Percentiles rank a stretch among this genome's conserved stretches.
Evolutionary conservation across 1,284 basidiomycete species (phyloP).

Genomic region (Afroboletus lepidellus): DNA sequence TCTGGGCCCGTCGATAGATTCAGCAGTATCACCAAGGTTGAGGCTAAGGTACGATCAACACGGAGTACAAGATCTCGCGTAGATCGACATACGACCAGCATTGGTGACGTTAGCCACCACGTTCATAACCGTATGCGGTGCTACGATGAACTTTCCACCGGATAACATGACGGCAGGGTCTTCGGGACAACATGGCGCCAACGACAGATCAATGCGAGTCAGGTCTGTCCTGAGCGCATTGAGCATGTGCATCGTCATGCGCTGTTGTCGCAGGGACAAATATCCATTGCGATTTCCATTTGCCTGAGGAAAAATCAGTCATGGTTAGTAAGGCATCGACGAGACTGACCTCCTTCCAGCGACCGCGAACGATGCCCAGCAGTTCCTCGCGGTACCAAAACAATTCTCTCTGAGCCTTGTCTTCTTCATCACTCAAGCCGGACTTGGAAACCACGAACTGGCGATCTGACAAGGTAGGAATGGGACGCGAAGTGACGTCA

Average conservation of each 20-base stretch:
- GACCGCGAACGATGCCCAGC: constrained; percentile 63
- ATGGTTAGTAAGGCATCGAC: not conserved
- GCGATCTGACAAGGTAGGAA: constrained; percentile 84
- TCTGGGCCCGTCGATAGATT: constrained; percentile 55
- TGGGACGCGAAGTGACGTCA: constrained; percentile 58
- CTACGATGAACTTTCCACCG: constrained; percentile 46
- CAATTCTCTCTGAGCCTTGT: constrained; percentile 65
- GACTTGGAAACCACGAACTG: constrained; percentile 89
- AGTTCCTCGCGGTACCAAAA: constrained; percentile 96
- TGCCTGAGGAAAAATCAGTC: constrained; percentile 46
- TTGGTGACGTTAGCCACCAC: constrained; percentile 59
- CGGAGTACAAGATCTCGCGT: not conserved
- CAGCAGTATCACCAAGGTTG: constrained; percentile 50
- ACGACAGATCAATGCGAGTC: constrained; percentile 57
- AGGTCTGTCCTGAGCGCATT: constrained; percentile 66
- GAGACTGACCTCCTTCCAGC: constrained; percentile 76
- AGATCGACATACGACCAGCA: constrained; percentile 45
- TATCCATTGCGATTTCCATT: constrained; percentile 73
- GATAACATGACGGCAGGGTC: constrained; percentile 28
- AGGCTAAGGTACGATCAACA: constrained; percentile 38
- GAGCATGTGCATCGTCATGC: constrained; percentile 74
- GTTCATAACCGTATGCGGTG: constrained; percentile 58
- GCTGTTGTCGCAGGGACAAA: constrained; percentile 73
- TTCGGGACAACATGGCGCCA: constrained; percentile 40
- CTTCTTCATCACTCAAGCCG: constrained; percentile 57